Evolutionary conservation across 1,284 basidiomycete genomes (phyloP).

Genomic region (Gymnopus androsaceus): DNA sequence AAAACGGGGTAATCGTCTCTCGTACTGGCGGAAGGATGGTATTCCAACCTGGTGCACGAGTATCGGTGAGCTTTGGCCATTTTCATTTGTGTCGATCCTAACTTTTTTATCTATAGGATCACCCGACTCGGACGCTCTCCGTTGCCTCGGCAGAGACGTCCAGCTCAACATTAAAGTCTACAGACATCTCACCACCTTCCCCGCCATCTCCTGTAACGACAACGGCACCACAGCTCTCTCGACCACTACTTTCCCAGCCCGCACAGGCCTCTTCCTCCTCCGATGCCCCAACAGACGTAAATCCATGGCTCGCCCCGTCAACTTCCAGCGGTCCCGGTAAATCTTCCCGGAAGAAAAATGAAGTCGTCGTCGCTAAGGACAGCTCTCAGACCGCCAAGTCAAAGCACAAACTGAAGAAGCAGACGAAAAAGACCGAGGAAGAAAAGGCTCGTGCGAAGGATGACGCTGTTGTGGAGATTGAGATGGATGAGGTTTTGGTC

Average conservation of each 20-base stretch:
- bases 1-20: conserved; percentile 40
- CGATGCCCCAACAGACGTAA: conserved; percentile 34
- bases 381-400: conserved; percentile 64
- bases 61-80: neutral
- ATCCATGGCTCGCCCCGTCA: conserved; percentile 71
- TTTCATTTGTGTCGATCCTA: neutral
- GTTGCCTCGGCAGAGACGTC: conserved; percentile 59
- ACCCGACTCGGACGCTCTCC: conserved; percentile 40
- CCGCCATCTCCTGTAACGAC: conserved; percentile 11
- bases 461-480: conserved; percentile 80
- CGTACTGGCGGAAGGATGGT: conserved; percentile 61
- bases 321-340: conserved; percentile 37
- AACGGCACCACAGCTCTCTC: neutral
- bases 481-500: conserved; percentile 54
- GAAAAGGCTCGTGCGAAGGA: conserved; percentile 60
- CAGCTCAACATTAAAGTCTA: conserved; percentile 66
- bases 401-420: conserved; percentile 72
- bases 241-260: conserved; percentile 18
- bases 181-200: conserved; percentile 38
- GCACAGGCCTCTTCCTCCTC: conserved; percentile 15
- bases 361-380: conserved; percentile 66
- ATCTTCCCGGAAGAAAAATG: conserved; percentile 62
- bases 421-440: conserved; percentile 51
- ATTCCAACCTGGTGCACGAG: conserved; percentile 47
- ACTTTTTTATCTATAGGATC: neutral